A percentile compares a stretch with the other conserved stretches of the same genome.
phyloP scores from a whole-genome alignment of 2,329 filamentous ascomycete genomes.

The Colletotrichum costaricense region DNA sequence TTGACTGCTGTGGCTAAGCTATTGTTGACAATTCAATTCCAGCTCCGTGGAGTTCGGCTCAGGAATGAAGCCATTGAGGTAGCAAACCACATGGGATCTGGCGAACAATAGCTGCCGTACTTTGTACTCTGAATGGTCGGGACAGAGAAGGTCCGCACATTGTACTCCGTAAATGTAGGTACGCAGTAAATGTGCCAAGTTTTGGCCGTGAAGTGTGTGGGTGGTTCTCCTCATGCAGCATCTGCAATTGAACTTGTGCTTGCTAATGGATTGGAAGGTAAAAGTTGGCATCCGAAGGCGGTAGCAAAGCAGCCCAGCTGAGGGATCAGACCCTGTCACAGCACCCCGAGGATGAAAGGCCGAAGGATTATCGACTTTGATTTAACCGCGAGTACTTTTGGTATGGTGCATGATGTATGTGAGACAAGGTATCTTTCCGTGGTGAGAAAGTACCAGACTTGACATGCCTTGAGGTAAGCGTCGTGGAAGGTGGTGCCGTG shows the following conservation, averaged over 20 bases:
- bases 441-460: neutral
- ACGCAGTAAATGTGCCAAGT: too few relatives aligned
- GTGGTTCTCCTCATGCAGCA: neutral
- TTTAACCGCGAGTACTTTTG: neutral
- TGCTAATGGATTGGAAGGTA: neutral
- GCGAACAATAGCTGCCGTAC: neutral
- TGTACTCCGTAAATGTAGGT: neutral
- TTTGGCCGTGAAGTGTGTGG: neutral
- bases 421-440: neutral
- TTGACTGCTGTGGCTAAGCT: neutral
- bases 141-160: neutral
- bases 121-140: neutral
- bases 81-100: neutral
- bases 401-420: neutral
- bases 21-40: neutral
- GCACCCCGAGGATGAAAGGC: neutral
- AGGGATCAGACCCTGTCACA: conserved; percentile 32
- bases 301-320: conserved; percentile 11
- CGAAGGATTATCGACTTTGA: neutral
- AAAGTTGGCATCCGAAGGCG: neutral
- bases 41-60: neutral
- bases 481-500: too few relatives aligned
- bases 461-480: too few relatives aligned
- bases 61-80: neutral
- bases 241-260: neutral